Evolutionary conservation across 2,329 filamentous ascomycete genomes (phyloP).

Genomic region (Sporothrix pallida): DNA sequence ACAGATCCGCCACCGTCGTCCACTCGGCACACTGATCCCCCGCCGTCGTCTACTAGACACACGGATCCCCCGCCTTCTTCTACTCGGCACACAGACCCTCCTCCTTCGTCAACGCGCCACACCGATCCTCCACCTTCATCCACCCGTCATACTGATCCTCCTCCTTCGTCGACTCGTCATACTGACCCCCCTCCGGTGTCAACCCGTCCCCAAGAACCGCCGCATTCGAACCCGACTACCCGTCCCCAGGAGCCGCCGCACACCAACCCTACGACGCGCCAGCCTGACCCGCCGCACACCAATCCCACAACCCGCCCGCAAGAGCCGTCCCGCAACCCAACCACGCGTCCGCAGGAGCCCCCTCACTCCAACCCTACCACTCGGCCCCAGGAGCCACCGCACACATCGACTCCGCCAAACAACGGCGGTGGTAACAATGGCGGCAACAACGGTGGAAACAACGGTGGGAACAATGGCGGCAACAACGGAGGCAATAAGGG

Average conservation of each 20-base stretch:
- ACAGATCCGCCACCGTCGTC: neutral
- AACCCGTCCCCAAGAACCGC: neutral
- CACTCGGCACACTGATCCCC: neutral
- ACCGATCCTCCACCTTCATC: neutral
- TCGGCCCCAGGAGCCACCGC: neutral
- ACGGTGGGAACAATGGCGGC: neutral
- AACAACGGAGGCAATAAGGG: neutral
- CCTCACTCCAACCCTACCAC: neutral
- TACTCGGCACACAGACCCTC: neutral
- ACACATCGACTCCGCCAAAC: neutral
- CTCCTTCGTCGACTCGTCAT: neutral
- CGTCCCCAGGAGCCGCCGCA: neutral
- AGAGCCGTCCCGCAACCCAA: neutral
- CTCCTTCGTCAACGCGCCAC: neutral
- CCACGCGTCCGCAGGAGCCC: neutral
- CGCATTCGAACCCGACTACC: neutral
- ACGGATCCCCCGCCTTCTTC: slow-evolving; percentile 10
- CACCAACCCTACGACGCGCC: neutral
- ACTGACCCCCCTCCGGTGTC: neutral
- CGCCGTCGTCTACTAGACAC: neutral
- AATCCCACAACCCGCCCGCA: neutral
- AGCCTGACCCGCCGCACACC: neutral
- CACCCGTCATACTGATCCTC: neutral
- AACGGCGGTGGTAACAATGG: slow-evolving; percentile 1
- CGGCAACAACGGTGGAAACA: neutral